Evolutionary conservation across 2,329 filamentous ascomycete genomes (phyloP).

Genomic region (Epichloe hybrida): DNA sequence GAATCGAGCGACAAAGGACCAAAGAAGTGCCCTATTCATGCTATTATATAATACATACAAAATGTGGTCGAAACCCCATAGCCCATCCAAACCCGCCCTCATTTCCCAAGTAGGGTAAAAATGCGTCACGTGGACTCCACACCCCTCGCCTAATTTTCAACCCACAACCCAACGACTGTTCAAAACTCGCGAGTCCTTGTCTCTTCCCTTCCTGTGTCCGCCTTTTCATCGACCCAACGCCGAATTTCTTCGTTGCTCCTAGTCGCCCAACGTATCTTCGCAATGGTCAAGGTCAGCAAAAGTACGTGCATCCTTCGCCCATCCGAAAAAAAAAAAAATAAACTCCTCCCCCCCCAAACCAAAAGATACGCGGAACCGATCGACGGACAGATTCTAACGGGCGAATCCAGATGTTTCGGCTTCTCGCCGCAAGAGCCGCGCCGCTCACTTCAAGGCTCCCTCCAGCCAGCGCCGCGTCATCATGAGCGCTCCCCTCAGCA

Average conservation of each 20-base stretch:
- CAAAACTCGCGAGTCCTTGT: slow-evolving; percentile 1
- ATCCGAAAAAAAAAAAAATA: not conserved
- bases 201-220: not conserved
- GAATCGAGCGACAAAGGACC: too few relatives aligned
- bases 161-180: slow-evolving; percentile 14
- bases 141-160: slow-evolving; percentile 16
- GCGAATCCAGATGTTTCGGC: slow-evolving; percentile 44
- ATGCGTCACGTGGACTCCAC: slow-evolving; percentile 19
- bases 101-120: not conserved
- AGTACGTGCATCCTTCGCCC: slow-evolving; percentile 25
- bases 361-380: not conserved
- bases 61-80: not conserved
- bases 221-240: slow-evolving; percentile 17
- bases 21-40: too few relatives aligned
- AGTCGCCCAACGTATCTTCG: slow-evolving; percentile 21
- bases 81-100: not conserved
- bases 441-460: slow-evolving; percentile 92
- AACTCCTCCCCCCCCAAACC: too few relatives aligned
- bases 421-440: slow-evolving; percentile 96
- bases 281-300: slow-evolving; percentile 60
- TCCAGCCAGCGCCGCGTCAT: slow-evolving; percentile 89
- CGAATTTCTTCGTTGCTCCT: slow-evolving; percentile 14
- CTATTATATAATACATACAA: too few relatives aligned
- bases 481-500: slow-evolving; percentile 91
- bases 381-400: not conserved